Evolutionary conservation across 371 early-diverging fungal genomes (phyloP).

Genomic region (Mortierella sp.): DNA sequence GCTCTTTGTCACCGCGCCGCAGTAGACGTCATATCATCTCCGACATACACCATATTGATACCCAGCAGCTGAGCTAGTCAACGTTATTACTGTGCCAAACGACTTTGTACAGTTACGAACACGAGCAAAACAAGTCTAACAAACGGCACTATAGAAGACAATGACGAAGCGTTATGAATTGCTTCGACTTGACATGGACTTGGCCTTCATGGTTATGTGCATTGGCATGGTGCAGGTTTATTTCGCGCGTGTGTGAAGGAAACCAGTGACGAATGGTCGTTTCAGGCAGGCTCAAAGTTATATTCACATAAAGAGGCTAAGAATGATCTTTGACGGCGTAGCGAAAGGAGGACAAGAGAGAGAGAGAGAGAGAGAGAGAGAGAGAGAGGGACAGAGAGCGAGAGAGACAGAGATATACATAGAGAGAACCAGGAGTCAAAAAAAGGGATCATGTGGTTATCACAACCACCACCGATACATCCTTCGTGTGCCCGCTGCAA

Average conservation of each 20-base stretch:
- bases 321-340: not conserved
- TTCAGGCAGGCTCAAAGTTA: not conserved
- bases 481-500: too few relatives aligned
- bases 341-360: not conserved
- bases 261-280: not conserved
- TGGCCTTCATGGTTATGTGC: not conserved
- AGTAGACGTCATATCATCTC: slow-evolving; percentile 12
- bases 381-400: not conserved
- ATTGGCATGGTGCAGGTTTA: not conserved
- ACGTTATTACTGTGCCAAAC: not conserved
- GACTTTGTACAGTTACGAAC: not conserved
- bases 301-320: not conserved
- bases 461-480: not conserved
- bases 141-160: not conserved
- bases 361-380: not conserved
- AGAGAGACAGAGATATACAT: too few relatives aligned
- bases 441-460: not conserved
- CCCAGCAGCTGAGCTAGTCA: slow-evolving; percentile 7
- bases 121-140: not conserved
- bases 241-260: not conserved
- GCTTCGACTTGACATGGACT: not conserved
- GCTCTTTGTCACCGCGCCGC: not conserved
- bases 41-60: slow-evolving; percentile 1
- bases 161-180: not conserved
- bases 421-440: not conserved